phyloP scores from a whole-genome alignment of 2,329 filamentous ascomycete species.

The Aspergillus phoenicis region DNA sequence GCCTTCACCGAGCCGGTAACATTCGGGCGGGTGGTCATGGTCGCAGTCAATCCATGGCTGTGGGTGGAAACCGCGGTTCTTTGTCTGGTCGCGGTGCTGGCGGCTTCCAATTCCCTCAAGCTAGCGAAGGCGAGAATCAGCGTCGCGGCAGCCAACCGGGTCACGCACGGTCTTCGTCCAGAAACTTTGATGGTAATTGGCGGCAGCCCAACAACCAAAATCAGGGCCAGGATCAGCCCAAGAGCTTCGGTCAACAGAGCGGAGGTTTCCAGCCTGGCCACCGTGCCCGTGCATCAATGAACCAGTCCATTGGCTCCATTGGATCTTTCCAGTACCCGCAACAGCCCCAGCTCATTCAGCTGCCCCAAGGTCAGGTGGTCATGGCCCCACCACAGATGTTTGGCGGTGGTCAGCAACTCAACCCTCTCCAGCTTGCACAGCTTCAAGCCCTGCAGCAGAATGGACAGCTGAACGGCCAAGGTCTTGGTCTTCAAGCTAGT shows the following conservation, averaged over 20 bases:
- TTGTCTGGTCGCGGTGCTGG: constrained; percentile 66
- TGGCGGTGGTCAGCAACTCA: constrained; percentile 77
- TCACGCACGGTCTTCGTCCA: constrained; percentile 79
- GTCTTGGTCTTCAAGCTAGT: constrained; percentile 66
- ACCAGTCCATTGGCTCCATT: constrained; percentile 79
- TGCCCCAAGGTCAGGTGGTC: constrained; percentile 79
- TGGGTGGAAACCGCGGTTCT: constrained; percentile 67
- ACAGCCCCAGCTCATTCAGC: constrained; percentile 84
- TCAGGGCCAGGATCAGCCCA: constrained; percentile 53
- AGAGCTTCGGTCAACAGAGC: constrained; percentile 68
- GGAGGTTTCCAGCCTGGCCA: constrained; percentile 88
- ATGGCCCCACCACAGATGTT: constrained; percentile 81
- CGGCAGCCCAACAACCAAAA: constrained; percentile 70
- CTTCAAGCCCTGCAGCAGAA: constrained; percentile 92
- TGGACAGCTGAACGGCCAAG: constrained; percentile 77
- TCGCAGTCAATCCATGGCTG: constrained; percentile 53
- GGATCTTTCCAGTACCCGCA: constrained; percentile 86
- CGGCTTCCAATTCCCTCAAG: constrained; percentile 69
- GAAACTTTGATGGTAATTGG: constrained; percentile 99
- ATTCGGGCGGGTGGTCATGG: constrained; percentile 76
- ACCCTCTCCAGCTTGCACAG: constrained; percentile 84
- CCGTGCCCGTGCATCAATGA: constrained; percentile 80
- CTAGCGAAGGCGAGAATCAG: constrained; percentile 68
- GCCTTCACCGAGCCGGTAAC: constrained; percentile 72
- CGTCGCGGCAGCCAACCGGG: constrained; percentile 72